Percentiles rank a stretch among this genome's conserved stretches.
phyloP scores from a whole-genome alignment of 1,139 yeast species.

The Saccharomyces hybrid region DNA sequence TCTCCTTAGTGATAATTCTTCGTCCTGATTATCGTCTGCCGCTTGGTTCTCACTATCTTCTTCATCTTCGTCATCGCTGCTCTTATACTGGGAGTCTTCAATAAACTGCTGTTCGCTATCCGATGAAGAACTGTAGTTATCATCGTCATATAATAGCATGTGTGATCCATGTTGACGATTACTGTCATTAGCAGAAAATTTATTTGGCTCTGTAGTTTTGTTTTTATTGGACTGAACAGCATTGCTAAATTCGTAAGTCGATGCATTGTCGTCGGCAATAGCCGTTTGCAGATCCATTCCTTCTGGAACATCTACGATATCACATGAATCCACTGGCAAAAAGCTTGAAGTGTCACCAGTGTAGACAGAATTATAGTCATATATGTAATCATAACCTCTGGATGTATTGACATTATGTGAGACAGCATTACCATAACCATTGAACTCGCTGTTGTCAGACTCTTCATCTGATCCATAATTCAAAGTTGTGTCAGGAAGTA shows the following conservation, averaged over 20 bases:
- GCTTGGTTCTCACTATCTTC: slow-evolving; percentile 3
- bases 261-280: slow-evolving; percentile 19
- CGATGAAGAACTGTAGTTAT: slow-evolving; percentile 30
- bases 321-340: slow-evolving; percentile 31
- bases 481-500: slow-evolving; percentile 72
- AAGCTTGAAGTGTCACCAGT: slow-evolving; percentile 41
- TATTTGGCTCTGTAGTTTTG: background rate
- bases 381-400: slow-evolving; percentile 76
- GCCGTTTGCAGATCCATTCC: slow-evolving; percentile 30
- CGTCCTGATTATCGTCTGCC: slow-evolving; percentile 5
- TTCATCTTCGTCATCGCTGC: slow-evolving; percentile 16
- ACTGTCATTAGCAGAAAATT: background rate
- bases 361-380: slow-evolving; percentile 82
- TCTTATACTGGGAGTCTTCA: slow-evolving; percentile 17
- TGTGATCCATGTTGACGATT: background rate
- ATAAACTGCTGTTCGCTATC: slow-evolving; percentile 39
- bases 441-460: slow-evolving; percentile 41
- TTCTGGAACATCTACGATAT: slow-evolving; percentile 41
- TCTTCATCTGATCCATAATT: slow-evolving; percentile 75
- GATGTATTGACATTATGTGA: slow-evolving; percentile 70
- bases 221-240: slow-evolving; percentile 2
- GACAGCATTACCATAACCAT: slow-evolving; percentile 42
- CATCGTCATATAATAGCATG: slow-evolving; percentile 31
- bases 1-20: slow-evolving; percentile 19
- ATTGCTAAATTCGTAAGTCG: slow-evolving; percentile 11